Conservation (phyloP, 805 yeast species). For the Jamesozyma spencerorum region DNA sequence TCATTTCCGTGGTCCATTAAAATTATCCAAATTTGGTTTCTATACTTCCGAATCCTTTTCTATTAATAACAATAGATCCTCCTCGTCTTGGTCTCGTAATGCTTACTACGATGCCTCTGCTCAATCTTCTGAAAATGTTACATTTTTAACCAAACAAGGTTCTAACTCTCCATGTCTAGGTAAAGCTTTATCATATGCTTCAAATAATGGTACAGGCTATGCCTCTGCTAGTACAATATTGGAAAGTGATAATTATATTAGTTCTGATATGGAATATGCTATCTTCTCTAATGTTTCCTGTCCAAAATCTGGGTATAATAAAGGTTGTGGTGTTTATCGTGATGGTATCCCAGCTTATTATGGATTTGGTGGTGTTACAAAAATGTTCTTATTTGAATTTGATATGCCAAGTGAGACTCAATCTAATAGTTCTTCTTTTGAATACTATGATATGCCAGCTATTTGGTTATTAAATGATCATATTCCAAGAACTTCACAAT, state of each 20-base stretch:
- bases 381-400: constrained; percentile 67
- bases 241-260: constrained; percentile 38
- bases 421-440: constrained; percentile 28
- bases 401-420: constrained; percentile 49
- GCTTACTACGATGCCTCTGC: constrained; percentile 45
- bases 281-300: constrained; percentile 53
- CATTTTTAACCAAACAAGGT: constrained; percentile 61
- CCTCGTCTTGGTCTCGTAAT: constrained; percentile 46
- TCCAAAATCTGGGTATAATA: constrained; percentile 41
- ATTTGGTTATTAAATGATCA: constrained; percentile 68
- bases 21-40: constrained; percentile 49
- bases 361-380: constrained; percentile 57
- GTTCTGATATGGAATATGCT: constrained; percentile 50
- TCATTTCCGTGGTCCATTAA: constrained; percentile 70
- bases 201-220: constrained; percentile 40
- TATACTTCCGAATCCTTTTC: constrained; percentile 41
- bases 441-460: constrained; percentile 56
- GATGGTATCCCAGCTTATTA: constrained; percentile 65
- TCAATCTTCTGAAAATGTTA: constrained; percentile 50
- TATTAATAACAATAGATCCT: constrained; percentile 21
- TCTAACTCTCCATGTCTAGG: constrained; percentile 55
- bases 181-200: constrained; percentile 56
- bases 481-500: constrained; percentile 69
- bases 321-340: constrained; percentile 73
- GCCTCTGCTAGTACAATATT: constrained; percentile 43